Evolutionary conservation across 1,139 yeast species (phyloP).

Genomic region (Nakaseomyces delphensis): DNA sequence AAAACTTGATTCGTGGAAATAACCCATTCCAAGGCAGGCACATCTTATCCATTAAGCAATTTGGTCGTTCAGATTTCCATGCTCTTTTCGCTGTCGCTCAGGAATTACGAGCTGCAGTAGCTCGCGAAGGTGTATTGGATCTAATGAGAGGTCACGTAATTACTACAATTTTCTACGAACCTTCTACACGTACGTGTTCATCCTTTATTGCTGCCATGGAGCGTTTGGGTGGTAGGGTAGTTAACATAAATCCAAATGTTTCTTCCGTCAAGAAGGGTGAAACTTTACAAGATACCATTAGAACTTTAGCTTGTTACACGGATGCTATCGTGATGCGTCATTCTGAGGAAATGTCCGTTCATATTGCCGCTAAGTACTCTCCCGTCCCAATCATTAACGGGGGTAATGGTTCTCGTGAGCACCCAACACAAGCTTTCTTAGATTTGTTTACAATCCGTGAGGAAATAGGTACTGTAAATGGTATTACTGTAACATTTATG

Average conservation of each 20-base stretch:
- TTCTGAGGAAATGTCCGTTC: constrained; percentile 86
- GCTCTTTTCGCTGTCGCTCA: constrained; percentile 92
- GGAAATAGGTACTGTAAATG: constrained; percentile 97
- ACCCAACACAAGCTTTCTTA: constrained; percentile 96
- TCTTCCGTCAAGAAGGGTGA: constrained; percentile 98
- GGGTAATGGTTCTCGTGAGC: constrained; percentile 96
- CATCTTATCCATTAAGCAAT: constrained; percentile 79
- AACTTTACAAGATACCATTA: constrained; percentile 91
- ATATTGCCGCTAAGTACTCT: constrained; percentile 89
- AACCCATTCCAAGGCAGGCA: constrained; percentile 87
- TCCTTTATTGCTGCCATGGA: constrained; percentile 99
- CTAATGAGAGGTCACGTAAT: constrained; percentile 81
- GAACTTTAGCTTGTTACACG: constrained; percentile 90
- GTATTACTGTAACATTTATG: constrained; percentile 96
- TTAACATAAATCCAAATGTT: constrained; percentile 71
- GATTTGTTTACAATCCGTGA: constrained; percentile 98
- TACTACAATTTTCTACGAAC: constrained; percentile 96
- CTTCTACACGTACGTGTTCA: constrained; percentile 92
- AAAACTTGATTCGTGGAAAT: constrained; percentile 65
- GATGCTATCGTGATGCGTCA: constrained; percentile 98
- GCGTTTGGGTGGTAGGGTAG: constrained; percentile 96
- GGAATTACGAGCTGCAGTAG: constrained; percentile 95
- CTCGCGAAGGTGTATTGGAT: constrained; percentile 91
- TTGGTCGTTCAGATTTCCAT: constrained; percentile 81
- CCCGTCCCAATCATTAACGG: constrained; percentile 97